Conservation (phyloP, 1,284 basidiomycete species). For the Vanrija sp. region DNA sequence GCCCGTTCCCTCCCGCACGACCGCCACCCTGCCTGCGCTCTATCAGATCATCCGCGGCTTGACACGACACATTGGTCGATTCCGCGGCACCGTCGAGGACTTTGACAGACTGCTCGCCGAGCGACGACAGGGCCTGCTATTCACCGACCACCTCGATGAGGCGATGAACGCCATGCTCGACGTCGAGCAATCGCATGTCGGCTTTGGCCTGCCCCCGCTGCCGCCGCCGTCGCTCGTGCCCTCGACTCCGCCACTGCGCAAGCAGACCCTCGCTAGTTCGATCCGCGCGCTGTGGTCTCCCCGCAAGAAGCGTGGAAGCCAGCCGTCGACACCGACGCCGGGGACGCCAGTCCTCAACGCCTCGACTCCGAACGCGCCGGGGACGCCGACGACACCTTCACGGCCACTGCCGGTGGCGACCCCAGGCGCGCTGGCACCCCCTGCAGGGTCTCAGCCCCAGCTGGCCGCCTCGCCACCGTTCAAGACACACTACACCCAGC, state of each 20-base stretch:
- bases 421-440: not conserved
- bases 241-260: no score
- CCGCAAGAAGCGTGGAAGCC: not conserved
- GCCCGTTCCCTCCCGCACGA: conserved; percentile 1
- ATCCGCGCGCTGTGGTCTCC: no score
- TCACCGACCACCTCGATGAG: conserved; percentile 88
- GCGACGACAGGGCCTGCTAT: conserved; percentile 80
- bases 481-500: conserved; percentile 76
- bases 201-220: conserved; percentile 28
- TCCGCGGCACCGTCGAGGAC: conserved; percentile 50
- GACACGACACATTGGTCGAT: conserved; percentile 53
- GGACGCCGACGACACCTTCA: conserved; percentile 49
- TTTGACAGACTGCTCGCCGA: conserved; percentile 84
- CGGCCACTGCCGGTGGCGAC: not conserved
- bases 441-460: not conserved
- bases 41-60: conserved; percentile 73
- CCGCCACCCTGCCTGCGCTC: conserved; percentile 57
- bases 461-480: conserved; percentile 39
- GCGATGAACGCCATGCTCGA: conserved; percentile 72
- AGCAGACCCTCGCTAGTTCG: no score
- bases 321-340: not conserved
- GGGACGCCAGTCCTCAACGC: not conserved
- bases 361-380: conserved; percentile 57
- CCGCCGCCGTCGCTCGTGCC: not conserved
- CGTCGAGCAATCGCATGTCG: not conserved